Percentiles rank a stretch among this genome's conserved stretches.
Evolutionary conservation across 2,329 filamentous ascomycete genomes (phyloP).

Genomic region (Pseudopyricularia cyperi): DNA sequence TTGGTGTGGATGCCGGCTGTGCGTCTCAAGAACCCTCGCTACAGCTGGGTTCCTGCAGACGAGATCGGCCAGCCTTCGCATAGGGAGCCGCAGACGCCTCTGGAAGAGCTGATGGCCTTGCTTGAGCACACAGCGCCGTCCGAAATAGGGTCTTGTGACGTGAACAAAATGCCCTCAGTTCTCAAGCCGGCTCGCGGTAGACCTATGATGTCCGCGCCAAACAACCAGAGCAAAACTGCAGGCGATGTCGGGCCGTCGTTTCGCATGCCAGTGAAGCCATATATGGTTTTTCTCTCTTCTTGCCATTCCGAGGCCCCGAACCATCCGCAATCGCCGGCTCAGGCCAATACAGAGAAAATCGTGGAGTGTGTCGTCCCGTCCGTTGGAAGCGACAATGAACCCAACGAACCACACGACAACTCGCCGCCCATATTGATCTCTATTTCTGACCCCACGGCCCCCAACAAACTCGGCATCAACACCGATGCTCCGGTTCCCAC

Average conservation of each 20-base stretch:
- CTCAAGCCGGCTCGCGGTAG: conserved; percentile 15
- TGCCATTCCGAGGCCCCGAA: neutral
- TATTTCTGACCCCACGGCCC: neutral
- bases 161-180: conserved; percentile 14
- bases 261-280: conserved; percentile 4
- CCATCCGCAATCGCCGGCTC: neutral
- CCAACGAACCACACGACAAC: neutral
- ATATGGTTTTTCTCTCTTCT: conserved; percentile 1
- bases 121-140: neutral
- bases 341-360: neutral
- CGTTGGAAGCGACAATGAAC: neutral
- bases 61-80: neutral
- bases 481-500: neutral
- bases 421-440: neutral
- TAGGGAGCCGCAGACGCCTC: neutral
- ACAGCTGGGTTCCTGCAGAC: neutral
- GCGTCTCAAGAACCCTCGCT: neutral
- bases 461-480: neutral
- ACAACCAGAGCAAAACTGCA: neutral
- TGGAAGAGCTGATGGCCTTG: neutral
- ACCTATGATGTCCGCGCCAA: neutral
- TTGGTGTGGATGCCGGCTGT: neutral
- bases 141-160: neutral
- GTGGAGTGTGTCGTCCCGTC: too few species aligned
- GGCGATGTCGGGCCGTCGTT: neutral